Base-by-base conservation (phyloP, 192 early-diverging fungal species). In the Ambispora gerdemannii region DNA sequence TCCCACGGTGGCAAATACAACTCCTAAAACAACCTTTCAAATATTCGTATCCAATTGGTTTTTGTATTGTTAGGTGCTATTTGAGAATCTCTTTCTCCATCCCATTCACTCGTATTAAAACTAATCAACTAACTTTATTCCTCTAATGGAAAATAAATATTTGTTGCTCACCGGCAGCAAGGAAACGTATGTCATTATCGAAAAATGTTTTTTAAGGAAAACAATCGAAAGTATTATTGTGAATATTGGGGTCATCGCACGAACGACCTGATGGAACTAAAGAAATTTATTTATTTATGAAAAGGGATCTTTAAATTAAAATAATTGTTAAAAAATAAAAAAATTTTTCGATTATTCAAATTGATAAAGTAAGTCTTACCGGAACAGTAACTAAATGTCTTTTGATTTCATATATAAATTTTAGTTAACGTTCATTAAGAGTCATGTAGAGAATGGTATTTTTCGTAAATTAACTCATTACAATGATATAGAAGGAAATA, bases 221-320 rank as follows among this genome's bases (percentile, higher is more conserved):
- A 87, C 47, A n/a, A 82, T 78, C 11, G 88, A 86, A 20, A 95
- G 73, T 30, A 83, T 70, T 25, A 93, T 83, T 0, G 92, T 93
- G 63, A 93, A 90, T 15, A 91, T 84, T 0, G 92, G 93, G 17
- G 89, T 90, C 73, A 91, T 95, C 32, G 89, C 87, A 11, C 93
- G 80, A 0, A 95, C 86, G 10, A 92, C 86, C 82, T 95, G 93
- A 74, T 95, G 93, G 63, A 95, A 83, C 73, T 73, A 69, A 30
- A 67, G n/a, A 38, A n/a, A n/a, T n/a, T n/a, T n/a, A n/a, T n/a
- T n/a, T n/a, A n/a, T n/a, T n/a, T n/a, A n/a, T n/a, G n/a, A n/a
- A n/a, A n/a, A n/a, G n/a, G n/a, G n/a, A n/a, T n/a, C n/a, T n/a
- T n/a, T n/a, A n/a, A n/a, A n/a, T n/a, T n/a, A n/a, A n/a, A n/a